phyloP scores from a whole-genome alignment of 2,329 filamentous ascomycete genomes.

The Colletotrichum aenigma region DNA sequence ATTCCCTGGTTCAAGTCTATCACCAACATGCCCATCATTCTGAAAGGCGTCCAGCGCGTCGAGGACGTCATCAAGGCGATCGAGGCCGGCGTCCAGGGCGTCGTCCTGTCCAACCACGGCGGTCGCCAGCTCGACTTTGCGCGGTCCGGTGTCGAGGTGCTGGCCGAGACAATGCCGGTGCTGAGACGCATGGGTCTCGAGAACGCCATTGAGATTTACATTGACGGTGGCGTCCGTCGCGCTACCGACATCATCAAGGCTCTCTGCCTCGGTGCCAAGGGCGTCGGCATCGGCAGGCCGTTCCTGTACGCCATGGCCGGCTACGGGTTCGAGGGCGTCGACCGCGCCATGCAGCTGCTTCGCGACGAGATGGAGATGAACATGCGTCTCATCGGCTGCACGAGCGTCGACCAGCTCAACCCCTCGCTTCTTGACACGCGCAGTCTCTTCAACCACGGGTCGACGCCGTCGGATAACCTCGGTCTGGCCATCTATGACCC shows the following conservation, averaged over 20 bases:
- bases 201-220: conserved; percentile 81
- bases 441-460: conserved; percentile 63
- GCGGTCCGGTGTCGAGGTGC: conserved; percentile 84
- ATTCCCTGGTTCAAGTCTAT: conserved; percentile 91
- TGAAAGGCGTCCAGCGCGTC: conserved; percentile 96
- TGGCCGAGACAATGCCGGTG: conserved; percentile 92
- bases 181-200: conserved; percentile 76
- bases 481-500: conserved; percentile 57
- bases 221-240: conserved; percentile 89
- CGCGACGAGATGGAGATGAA: conserved; percentile 99
- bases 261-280: conserved; percentile 87
- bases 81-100: conserved; percentile 81
- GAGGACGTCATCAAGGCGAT: conserved; percentile 92
- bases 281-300: conserved; percentile 91
- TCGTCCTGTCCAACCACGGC: conserved; percentile 95
- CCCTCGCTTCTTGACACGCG: conserved; percentile 80
- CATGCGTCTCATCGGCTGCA: conserved; percentile 90
- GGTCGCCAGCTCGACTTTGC: conserved; percentile 93
- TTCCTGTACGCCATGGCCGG: conserved; percentile 97
- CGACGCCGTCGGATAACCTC: conserved; percentile 54
- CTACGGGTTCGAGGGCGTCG: conserved; percentile 86
- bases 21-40: conserved; percentile 91
- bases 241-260: conserved; percentile 97
- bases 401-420: conserved; percentile 76
- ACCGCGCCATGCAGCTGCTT: conserved; percentile 88